These are phyloP conservation scores for Aeschynomene evenia DNA, from an alignment of 306 rosid species.

Conservation along the genomic window DNA sequence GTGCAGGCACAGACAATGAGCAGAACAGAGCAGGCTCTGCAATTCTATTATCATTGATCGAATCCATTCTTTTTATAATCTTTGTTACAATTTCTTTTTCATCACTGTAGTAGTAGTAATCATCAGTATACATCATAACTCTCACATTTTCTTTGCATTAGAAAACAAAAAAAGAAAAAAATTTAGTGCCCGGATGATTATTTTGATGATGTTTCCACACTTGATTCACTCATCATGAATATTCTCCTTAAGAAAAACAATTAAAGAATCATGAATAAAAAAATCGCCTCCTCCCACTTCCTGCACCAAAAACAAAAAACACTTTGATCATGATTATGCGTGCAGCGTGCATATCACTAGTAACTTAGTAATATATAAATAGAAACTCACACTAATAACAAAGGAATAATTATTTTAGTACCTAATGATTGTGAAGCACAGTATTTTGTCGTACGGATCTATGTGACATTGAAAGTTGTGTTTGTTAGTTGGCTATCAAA, in stretches of 20 bases:
- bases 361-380: not conserved
- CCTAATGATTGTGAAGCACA: conserved; percentile 42
- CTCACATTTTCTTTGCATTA: conserved; percentile 35
- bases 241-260: conserved; percentile 47
- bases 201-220: conserved; percentile 55
- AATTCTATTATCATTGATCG: conserved; percentile 20
- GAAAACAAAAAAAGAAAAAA: conserved; percentile 32
- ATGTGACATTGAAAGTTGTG: conserved; percentile 47
- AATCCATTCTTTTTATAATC: not conserved
- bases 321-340: conserved; percentile 44
- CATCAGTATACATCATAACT: conserved; percentile 45
- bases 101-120: conserved; percentile 38
- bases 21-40: conserved; percentile 25
- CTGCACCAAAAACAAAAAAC: conserved; percentile 54
- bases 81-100: conserved; percentile 34
- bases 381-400: conserved; percentile 19
- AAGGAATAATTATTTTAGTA: conserved; percentile 37
- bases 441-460: conserved; percentile 25
- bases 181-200: conserved; percentile 50
- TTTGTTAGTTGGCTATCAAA: conserved; percentile 53
- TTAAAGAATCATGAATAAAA: conserved; percentile 72
- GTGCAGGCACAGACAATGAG: conserved; percentile 20
- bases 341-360: conserved; percentile 39
- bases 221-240: conserved; percentile 61
- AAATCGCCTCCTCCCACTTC: conserved; percentile 47